Conservation (phyloP, 305 asterid genomes). For the Fraxinus angustifolia region DNA sequence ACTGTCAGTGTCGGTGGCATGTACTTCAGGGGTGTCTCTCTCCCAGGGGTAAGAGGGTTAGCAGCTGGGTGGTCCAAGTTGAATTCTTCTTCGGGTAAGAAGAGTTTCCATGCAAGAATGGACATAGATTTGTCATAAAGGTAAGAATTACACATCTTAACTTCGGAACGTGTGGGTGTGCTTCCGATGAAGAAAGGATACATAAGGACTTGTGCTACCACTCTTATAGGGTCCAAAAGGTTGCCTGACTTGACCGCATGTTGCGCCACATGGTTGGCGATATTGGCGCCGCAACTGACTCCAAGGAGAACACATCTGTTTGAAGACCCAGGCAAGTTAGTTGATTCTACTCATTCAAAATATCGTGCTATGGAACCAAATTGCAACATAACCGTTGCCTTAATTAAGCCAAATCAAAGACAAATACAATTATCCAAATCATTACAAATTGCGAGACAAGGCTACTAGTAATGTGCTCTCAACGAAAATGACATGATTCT, state of each 20-base stretch:
- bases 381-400: background rate
- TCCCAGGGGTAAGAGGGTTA: conserved; percentile 49
- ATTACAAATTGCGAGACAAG: background rate
- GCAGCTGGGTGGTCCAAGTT: conserved; percentile 68
- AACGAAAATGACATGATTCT: background rate
- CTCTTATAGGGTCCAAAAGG: conserved; percentile 58
- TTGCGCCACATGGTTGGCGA: conserved; percentile 59
- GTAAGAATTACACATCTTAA: conserved; percentile 57
- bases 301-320: conserved; percentile 82
- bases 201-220: conserved; percentile 78
- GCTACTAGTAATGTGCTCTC: background rate
- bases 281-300: conserved; percentile 76
- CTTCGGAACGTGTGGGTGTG: conserved; percentile 57
- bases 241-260: conserved; percentile 51
- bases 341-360: background rate
- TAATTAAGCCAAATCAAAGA: background rate
- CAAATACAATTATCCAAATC: background rate
- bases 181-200: conserved; percentile 79
- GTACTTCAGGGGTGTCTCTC: conserved; percentile 41
- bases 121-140: conserved; percentile 66
- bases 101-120: conserved; percentile 71
- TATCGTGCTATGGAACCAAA: background rate
- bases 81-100: conserved; percentile 49
- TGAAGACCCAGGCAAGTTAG: conserved; percentile 11
- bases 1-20: conserved; percentile 83